Evolutionary conservation across 73 alveolate genomes (phyloP).

Genomic region (Symbiodinium natans): DNA sequence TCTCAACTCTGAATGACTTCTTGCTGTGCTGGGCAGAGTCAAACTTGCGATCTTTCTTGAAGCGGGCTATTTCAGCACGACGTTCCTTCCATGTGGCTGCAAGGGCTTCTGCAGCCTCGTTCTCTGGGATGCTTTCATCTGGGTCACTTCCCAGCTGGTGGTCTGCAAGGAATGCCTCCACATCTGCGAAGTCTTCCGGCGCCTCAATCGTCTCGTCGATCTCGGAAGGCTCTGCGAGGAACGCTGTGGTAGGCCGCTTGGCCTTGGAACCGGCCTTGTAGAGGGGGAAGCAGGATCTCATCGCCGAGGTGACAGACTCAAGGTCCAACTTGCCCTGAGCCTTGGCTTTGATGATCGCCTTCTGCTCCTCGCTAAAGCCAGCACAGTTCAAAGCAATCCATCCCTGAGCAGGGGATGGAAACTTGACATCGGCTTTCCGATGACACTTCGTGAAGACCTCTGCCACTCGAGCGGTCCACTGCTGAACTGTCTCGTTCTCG

Average conservation of each 20-base stretch:
- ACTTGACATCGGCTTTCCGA: neutral
- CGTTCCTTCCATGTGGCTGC: neutral
- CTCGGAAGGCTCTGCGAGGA: neutral
- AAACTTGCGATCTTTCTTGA: neutral
- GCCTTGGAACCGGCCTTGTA: neutral
- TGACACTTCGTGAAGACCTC: neutral
- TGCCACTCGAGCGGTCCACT: neutral
- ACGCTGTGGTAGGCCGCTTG: neutral
- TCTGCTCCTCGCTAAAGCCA: neutral
- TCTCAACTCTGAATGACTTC: neutral
- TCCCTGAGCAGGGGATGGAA: neutral
- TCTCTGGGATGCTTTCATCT: neutral
- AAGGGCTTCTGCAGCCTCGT: neutral
- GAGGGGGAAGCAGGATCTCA: neutral
- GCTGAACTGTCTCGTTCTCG: neutral
- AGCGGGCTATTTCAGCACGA: neutral
- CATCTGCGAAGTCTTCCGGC: neutral
- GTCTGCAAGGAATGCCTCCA: neutral
- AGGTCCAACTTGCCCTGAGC: neutral
- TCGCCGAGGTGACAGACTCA: neutral
- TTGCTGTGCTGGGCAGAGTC: neutral
- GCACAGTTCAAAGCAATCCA: neutral
- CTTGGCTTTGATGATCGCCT: conserved; percentile 1
- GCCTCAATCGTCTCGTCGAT: neutral
- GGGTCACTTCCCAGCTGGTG: neutral